Conservation (phyloP, 164 flowering plant genomes). For the Sextonia rubra region DNA sequence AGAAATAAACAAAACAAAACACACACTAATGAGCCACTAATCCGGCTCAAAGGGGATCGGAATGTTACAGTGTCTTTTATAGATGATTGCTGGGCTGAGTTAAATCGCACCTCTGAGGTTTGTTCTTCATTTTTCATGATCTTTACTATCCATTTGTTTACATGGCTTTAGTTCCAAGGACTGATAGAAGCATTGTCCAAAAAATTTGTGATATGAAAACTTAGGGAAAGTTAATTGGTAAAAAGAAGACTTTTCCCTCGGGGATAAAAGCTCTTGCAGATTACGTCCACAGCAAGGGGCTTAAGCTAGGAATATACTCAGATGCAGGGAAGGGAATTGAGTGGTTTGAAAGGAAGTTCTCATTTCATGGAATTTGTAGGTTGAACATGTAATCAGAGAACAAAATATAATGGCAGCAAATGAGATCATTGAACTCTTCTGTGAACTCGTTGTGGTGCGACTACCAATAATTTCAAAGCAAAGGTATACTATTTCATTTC, state of each 20-base stretch:
- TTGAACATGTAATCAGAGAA: constrained; percentile 95
- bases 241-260: constrained; percentile 49
- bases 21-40: too few species aligned
- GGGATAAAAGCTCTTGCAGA: constrained; percentile 65
- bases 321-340: constrained; percentile 71
- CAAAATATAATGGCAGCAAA: constrained; percentile 93
- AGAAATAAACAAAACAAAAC: too few species aligned
- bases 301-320: constrained; percentile 67
- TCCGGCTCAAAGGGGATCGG: too few species aligned
- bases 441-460: constrained; percentile 74
- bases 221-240: constrained; percentile 52
- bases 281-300: constrained; percentile 61
- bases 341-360: not conserved
- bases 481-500: constrained; percentile 31
- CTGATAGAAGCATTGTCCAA: not conserved
- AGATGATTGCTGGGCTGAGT: constrained; percentile 78
- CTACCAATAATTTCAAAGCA: constrained; percentile 77
- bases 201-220: not conserved
- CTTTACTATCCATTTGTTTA: too few species aligned
- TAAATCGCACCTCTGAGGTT: constrained; percentile 33
- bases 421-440: constrained; percentile 91
- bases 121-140: not conserved
- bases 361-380: constrained; percentile 35
- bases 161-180: not conserved
- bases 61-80: too few species aligned